phyloP scores from a whole-genome alignment of 169 alveolate species.

The Theileria orientalis region DNA sequence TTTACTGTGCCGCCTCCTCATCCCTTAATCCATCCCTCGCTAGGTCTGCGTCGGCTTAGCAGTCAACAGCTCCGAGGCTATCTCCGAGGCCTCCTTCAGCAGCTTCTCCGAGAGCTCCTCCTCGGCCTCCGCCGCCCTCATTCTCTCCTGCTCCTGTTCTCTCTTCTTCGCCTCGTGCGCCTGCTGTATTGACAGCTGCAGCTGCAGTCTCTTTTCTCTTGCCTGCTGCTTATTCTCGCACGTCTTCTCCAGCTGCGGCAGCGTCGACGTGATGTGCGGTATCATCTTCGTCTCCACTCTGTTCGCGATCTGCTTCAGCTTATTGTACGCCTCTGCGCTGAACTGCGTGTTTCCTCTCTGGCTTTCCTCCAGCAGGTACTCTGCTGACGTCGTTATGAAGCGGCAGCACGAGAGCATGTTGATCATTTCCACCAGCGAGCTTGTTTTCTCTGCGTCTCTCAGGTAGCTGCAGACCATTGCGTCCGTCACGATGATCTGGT shows the following conservation, averaged over 20 bases:
- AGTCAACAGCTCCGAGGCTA: conserved; percentile 52
- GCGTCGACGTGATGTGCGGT: conserved; percentile 56
- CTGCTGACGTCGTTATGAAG: conserved; percentile 17
- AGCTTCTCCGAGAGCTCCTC: conserved; percentile 52
- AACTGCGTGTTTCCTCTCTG: conserved; percentile 9
- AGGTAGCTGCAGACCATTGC: conserved; percentile 45
- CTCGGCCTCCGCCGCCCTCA: conserved; percentile 49
- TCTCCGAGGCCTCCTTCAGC: conserved; percentile 68
- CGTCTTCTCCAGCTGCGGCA: conserved; percentile 57
- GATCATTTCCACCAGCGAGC: conserved; percentile 47
- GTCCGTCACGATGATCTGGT: conserved; percentile 48
- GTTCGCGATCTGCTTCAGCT: conserved; percentile 36
- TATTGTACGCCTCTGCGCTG: conserved; percentile 15
- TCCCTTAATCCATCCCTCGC: too few species aligned
- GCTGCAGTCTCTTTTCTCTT: conserved; percentile 53
- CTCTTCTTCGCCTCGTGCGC: conserved; percentile 57
- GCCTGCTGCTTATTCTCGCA: conserved; percentile 29
- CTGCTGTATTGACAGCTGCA: conserved; percentile 66
- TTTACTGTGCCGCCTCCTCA: too few species aligned
- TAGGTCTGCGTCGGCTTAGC: conserved; percentile 24
- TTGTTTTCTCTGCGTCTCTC: conserved; percentile 38
- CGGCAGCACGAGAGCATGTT: conserved; percentile 36
- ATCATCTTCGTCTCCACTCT: conserved; percentile 43
- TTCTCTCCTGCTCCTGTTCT: conserved; percentile 34
- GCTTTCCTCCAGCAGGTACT: conserved; percentile 22